Evolutionary conservation across 192 early-diverging fungal genomes (phyloP).

Genomic region (Backusella circina): DNA sequence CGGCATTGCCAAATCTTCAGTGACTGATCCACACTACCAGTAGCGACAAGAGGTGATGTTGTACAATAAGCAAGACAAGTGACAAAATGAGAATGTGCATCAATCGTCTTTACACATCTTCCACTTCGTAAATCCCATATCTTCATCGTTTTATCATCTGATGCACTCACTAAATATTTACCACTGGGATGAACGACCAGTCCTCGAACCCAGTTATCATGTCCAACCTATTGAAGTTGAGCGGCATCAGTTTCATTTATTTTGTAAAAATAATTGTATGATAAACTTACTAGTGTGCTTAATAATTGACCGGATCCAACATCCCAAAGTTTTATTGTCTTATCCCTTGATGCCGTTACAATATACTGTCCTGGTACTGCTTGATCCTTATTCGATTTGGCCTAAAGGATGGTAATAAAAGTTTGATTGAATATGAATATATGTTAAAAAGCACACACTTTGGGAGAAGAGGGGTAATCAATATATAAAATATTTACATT

Average conservation of each 20-base stretch:
- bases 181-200: constrained; percentile 82
- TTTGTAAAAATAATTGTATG: neutral
- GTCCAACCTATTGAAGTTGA: constrained; percentile 58
- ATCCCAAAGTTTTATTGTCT: constrained; percentile 89
- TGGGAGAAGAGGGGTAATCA: neutral
- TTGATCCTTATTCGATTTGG: constrained; percentile 43
- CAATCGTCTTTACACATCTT: constrained; percentile 75
- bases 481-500: constrained; percentile 36
- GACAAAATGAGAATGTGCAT: constrained; percentile 88
- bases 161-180: constrained; percentile 75
- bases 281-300: constrained; percentile 63
- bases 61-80: constrained; percentile 73
- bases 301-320: constrained; percentile 59
- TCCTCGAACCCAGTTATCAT: constrained; percentile 93
- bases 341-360: constrained; percentile 87
- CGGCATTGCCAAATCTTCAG: constrained; percentile 76
- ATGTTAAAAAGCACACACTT: neutral
- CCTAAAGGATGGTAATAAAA: constrained; percentile 7
- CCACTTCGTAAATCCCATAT: constrained; percentile 88
- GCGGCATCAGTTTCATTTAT: neutral
- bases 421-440: neutral
- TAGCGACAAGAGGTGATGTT: constrained; percentile 72
- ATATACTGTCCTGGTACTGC: constrained; percentile 63
- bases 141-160: constrained; percentile 89
- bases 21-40: constrained; percentile 80